Percentiles rank a stretch among this genome's conserved stretches.
phyloP scores from a whole-genome alignment of 176 grass and related monocot genomes.

The Bolboschoenus planiculmis region DNA sequence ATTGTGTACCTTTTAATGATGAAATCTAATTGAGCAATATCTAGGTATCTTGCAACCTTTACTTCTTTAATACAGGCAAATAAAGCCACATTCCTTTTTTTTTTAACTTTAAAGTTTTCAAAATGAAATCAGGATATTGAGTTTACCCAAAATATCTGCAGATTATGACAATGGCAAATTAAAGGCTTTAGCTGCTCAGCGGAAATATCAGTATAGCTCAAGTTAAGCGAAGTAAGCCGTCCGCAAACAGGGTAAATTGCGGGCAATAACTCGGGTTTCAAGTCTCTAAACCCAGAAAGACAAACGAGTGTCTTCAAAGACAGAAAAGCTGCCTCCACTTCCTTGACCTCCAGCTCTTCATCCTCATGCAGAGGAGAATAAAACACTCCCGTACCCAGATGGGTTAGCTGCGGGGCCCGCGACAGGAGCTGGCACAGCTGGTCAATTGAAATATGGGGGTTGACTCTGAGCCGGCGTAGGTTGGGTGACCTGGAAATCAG shows the following conservation, averaged over 20 bases:
- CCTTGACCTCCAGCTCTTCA: conserved; percentile 32
- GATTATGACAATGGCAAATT: conserved; percentile 62
- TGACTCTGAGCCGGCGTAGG: conserved; percentile 60
- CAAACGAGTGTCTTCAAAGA: conserved; percentile 46
- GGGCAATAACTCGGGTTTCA: conserved; percentile 53
- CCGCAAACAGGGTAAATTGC: conserved; percentile 44
- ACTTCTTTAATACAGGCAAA: not conserved
- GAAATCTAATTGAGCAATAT: not conserved
- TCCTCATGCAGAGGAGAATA: conserved; percentile 26
- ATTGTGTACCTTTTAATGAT: not conserved
- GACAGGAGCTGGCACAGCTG: conserved; percentile 72
- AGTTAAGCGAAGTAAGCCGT: conserved; percentile 53
- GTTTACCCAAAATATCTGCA: conserved; percentile 75
- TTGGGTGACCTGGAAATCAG: conserved; percentile 64
- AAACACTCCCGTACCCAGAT: conserved; percentile 78
- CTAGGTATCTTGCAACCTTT: not conserved
- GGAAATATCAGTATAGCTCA: conserved; percentile 62
- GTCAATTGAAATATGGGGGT: conserved; percentile 51
- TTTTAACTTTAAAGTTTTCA: not conserved
- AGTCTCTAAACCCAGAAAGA: conserved; percentile 72
- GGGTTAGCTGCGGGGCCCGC: conserved; percentile 47
- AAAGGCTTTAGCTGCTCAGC: conserved; percentile 46
- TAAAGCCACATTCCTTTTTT: not conserved
- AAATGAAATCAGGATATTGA: not conserved
- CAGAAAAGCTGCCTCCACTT: conserved; percentile 34